Conservation (phyloP, 2,329 filamentous ascomycete species). For the Arthrobotrys megalospora region DNA sequence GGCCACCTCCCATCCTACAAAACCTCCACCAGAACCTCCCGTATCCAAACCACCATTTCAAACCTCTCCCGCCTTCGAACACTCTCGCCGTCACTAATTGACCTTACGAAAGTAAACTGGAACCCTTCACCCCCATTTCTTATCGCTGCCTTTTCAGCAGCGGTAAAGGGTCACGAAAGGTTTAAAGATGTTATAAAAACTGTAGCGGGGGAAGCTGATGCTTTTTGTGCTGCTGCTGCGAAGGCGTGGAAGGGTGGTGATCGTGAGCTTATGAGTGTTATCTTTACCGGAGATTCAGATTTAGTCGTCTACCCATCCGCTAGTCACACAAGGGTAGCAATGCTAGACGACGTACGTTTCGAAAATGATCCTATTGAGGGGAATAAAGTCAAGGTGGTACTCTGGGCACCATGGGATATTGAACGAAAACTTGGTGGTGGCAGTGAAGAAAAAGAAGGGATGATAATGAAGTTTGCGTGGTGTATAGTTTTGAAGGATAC, state of each 20-base stretch:
- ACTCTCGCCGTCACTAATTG: constrained; percentile 29
- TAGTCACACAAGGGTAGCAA: constrained; percentile 1
- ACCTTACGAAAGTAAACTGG: constrained; percentile 32
- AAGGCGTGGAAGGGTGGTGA: neutral
- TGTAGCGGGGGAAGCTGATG: constrained; percentile 50
- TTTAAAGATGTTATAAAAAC: constrained; percentile 12
- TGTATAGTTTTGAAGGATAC: constrained; percentile 12
- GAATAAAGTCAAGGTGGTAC: constrained; percentile 18
- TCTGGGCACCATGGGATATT: constrained; percentile 41
- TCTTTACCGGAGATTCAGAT: constrained; percentile 53
- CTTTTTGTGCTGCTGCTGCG: constrained; percentile 43
- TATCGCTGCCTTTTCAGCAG: constrained; percentile 40
- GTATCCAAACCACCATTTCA: constrained; percentile 30
- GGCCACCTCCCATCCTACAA: constrained; percentile 51
- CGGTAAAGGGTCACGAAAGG: constrained; percentile 15
- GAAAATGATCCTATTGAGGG: constrained; percentile 3
- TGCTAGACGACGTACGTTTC: constrained; percentile 21
- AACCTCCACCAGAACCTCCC: constrained; percentile 40
- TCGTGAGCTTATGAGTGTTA: neutral
- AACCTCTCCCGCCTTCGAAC: constrained; percentile 24
- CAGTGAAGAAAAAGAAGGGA: neutral
- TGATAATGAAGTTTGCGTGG: constrained; percentile 40
- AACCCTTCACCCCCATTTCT: constrained; percentile 48
- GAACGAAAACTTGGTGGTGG: constrained; percentile 22
- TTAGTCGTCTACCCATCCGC: constrained; percentile 37